These are phyloP conservation scores for Vaccinium myrtillus DNA, from an alignment of 148 eudicot genomes.

Conservation along the genomic window DNA sequence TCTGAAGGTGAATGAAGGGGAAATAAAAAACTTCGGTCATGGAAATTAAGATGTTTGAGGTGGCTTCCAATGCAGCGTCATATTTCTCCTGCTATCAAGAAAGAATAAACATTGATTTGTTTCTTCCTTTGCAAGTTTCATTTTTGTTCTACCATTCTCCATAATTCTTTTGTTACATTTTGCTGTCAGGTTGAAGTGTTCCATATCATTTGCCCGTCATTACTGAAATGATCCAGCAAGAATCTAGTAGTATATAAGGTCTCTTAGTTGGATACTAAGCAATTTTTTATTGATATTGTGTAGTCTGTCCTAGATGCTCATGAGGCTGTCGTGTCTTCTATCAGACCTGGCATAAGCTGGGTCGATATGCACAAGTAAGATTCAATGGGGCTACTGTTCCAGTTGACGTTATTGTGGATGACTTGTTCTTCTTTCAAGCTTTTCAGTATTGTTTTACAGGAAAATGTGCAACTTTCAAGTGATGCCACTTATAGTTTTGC, in stretches of 20 bases:
- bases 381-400: background rate
- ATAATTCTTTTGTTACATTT: background rate
- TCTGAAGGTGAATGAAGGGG: background rate
- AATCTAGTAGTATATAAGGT: background rate
- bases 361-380: slow-evolving; percentile 94
- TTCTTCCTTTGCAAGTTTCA: background rate
- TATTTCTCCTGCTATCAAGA: background rate
- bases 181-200: background rate
- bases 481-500: background rate
- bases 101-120: background rate
- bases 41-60: slow-evolving; percentile 1
- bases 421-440: background rate
- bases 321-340: slow-evolving; percentile 74
- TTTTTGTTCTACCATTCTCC: background rate
- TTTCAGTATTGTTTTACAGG: background rate
- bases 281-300: slow-evolving; percentile 16
- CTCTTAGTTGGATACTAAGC: background rate
- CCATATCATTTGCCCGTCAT: background rate
- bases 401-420: background rate
- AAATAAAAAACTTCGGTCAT: background rate
- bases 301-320: slow-evolving; percentile 97
- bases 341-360: slow-evolving; percentile 94
- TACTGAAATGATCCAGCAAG: background rate
- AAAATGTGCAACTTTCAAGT: background rate
- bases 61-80: background rate